These are phyloP conservation scores for Hyaloraphidium curvatum DNA, from an alignment of 192 early-diverging fungal species.

Conservation along the genomic window DNA sequence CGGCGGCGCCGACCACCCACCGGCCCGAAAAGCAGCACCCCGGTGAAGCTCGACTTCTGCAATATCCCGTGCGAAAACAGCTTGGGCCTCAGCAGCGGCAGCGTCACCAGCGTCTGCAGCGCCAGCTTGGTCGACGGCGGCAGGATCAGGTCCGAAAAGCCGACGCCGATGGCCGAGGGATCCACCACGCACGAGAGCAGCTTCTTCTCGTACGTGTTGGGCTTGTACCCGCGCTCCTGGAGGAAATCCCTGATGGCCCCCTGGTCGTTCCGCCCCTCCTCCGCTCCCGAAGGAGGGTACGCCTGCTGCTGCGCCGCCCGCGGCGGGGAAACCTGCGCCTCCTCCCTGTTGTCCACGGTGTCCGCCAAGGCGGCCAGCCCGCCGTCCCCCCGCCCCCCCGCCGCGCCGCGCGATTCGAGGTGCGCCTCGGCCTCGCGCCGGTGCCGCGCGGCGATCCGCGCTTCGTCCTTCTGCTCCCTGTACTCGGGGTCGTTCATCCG, in stretches of 20 bases:
- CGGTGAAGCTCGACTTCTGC: constrained; percentile 13
- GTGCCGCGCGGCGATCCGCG: neutral
- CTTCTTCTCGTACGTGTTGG: constrained; percentile 48
- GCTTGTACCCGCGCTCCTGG: constrained; percentile 10
- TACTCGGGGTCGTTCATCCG: neutral
- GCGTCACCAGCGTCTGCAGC: constrained; percentile 62
- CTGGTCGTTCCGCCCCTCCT: neutral
- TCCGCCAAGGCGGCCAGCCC: neutral
- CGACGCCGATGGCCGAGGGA: constrained; percentile 39
- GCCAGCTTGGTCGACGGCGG: constrained; percentile 59
- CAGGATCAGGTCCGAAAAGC: constrained; percentile 55
- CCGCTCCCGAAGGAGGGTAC: neutral
- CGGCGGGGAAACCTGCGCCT: neutral
- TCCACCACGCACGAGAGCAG: constrained; percentile 62
- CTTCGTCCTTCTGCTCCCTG: neutral
- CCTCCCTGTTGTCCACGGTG: neutral
- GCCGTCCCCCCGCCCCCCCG: neutral
- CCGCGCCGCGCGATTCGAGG: neutral
- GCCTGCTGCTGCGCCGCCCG: neutral
- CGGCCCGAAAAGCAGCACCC: constrained; percentile 70
- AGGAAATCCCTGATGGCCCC: constrained; percentile 13
- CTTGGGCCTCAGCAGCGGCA: constrained; percentile 60
- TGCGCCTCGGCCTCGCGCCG: neutral
- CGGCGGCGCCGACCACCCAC: too few species aligned
- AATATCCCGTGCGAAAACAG: constrained; percentile 53